Percentiles rank a stretch among this genome's conserved stretches.
Evolutionary conservation across 2,329 filamentous ascomycete species (phyloP).

Genomic region (Nakataea oryzae): DNA sequence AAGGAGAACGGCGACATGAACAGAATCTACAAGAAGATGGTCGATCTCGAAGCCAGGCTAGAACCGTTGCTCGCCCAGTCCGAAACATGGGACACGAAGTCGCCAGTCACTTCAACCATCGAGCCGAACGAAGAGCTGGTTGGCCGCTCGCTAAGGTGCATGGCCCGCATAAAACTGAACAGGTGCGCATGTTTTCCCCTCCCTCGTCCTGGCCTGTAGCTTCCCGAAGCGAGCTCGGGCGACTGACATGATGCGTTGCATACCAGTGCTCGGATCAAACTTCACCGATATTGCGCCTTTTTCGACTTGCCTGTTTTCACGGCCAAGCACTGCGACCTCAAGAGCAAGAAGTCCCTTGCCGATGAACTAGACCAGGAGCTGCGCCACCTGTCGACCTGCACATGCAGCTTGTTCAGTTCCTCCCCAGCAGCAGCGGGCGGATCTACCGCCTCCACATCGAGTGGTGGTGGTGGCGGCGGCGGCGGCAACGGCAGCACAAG

Average conservation of each 20-base stretch:
- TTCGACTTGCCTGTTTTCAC: conserved; percentile 37
- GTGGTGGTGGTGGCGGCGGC: not conserved
- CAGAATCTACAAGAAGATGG: conserved; percentile 28
- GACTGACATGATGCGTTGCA: not conserved
- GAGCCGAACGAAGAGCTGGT: conserved; percentile 28
- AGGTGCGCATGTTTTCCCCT: conserved; percentile 21
- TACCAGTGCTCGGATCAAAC: conserved; percentile 35
- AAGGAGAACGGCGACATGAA: conserved; percentile 25
- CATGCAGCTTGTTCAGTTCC: conserved; percentile 13
- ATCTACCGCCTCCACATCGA: not conserved
- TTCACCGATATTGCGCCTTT: conserved; percentile 41
- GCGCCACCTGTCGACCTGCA: conserved; percentile 19
- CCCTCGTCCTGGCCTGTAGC: not conserved
- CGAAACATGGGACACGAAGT: conserved; percentile 22
- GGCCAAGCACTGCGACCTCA: conserved; percentile 37
- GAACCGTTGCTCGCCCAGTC: conserved; percentile 24
- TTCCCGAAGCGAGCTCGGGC: not conserved
- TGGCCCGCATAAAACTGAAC: conserved; percentile 39
- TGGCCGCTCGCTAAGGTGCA: conserved; percentile 30
- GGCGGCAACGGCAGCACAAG: not conserved
- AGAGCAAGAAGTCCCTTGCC: conserved; percentile 12
- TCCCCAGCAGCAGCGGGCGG: conserved; percentile 3
- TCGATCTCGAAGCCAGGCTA: conserved; percentile 25
- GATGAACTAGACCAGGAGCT: conserved; percentile 1
- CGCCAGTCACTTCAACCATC: conserved; percentile 22